Percentiles rank a stretch among this genome's conserved stretches.
These are phyloP conservation scores for Drechslerella coelobrocha DNA, from an alignment of 2,329 filamentous ascomycete genomes.

Conservation along the genomic window DNA sequence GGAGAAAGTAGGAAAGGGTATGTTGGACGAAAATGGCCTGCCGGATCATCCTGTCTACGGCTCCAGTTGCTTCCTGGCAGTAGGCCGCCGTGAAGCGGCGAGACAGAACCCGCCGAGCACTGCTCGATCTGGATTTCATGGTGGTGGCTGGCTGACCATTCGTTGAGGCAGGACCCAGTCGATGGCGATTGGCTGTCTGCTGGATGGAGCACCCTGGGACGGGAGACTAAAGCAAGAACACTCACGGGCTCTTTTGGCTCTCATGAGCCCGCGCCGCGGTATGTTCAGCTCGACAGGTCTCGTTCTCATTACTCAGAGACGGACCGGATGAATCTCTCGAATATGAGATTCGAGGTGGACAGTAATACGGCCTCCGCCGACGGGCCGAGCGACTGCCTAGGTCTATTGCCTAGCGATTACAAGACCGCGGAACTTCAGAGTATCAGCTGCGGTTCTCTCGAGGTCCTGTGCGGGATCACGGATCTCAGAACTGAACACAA, in stretches of 20 bases:
- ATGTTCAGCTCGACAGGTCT: slow-evolving; percentile 42
- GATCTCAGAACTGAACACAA: slow-evolving; percentile 31
- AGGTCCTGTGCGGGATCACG: slow-evolving; percentile 14
- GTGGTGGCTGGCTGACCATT: slow-evolving; percentile 47
- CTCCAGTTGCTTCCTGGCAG: slow-evolving; percentile 39
- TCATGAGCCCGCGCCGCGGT: slow-evolving; percentile 30
- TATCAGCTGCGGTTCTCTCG: slow-evolving; percentile 43
- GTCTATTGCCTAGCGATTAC: slow-evolving; percentile 12
- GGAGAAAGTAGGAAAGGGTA: slow-evolving; percentile 28
- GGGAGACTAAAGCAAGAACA: slow-evolving; percentile 20
- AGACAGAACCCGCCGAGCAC: slow-evolving; percentile 11
- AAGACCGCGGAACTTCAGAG: slow-evolving; percentile 25
- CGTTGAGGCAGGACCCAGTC: slow-evolving; percentile 15
- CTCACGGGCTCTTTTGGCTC: slow-evolving; percentile 34
- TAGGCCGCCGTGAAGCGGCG: slow-evolving; percentile 7
- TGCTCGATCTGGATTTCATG: slow-evolving; percentile 10
- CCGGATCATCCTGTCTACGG: slow-evolving; percentile 37
- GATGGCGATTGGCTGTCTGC: slow-evolving; percentile 24
- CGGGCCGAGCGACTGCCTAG: slow-evolving; percentile 18
- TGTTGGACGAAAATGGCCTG: slow-evolving; percentile 47
- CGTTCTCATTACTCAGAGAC: not conserved
- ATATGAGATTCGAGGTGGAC: slow-evolving; percentile 12
- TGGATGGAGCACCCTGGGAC: slow-evolving; percentile 10
- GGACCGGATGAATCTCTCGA: slow-evolving; percentile 2
- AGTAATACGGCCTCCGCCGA: slow-evolving; percentile 45